Evolutionary conservation across 345 rosid genomes (phyloP).

Genomic region (Citrus medica): DNA sequence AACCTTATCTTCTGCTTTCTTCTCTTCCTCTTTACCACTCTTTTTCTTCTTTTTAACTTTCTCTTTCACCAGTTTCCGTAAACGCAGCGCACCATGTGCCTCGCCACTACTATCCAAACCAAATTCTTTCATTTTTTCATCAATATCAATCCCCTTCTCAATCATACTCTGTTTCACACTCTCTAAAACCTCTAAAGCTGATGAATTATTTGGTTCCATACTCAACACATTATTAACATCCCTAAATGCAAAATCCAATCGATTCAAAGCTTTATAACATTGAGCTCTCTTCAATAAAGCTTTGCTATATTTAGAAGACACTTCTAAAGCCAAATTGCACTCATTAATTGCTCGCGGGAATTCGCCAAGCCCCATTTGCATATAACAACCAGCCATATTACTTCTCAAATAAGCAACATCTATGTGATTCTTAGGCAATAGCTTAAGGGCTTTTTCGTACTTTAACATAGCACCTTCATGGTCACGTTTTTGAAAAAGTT

Average conservation of each 20-base stretch:
- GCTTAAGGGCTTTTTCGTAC: constrained; percentile 88
- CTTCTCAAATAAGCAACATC: constrained; percentile 79
- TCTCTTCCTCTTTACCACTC: constrained; percentile 22
- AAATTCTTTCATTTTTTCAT: constrained; percentile 52
- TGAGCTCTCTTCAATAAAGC: constrained; percentile 81
- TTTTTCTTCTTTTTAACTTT: constrained; percentile 65
- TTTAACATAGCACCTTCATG: constrained; percentile 96
- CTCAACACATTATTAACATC: constrained; percentile 73
- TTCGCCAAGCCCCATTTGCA: constrained; percentile 96
- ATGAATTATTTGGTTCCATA: constrained; percentile 75
- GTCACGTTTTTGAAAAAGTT: constrained; percentile 76
- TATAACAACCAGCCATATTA: constrained; percentile 90
- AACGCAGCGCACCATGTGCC: constrained; percentile 31
- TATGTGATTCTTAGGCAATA: constrained; percentile 73
- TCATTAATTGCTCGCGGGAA: constrained; percentile 88
- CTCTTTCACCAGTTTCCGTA: constrained; percentile 60
- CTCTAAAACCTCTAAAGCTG: constrained; percentile 72
- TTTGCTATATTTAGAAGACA: constrained; percentile 82
- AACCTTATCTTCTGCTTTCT: constrained; percentile 26
- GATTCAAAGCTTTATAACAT: constrained; percentile 83
- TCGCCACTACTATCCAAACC: constrained; percentile 37
- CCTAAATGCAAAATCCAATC: constrained; percentile 82
- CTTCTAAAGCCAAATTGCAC: constrained; percentile 85
- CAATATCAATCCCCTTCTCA: constrained; percentile 63
- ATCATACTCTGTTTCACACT: constrained; percentile 58